These are phyloP conservation scores for Sparassis latifolia DNA, from an alignment of 1,284 basidiomycete species.

Conservation along the genomic window DNA sequence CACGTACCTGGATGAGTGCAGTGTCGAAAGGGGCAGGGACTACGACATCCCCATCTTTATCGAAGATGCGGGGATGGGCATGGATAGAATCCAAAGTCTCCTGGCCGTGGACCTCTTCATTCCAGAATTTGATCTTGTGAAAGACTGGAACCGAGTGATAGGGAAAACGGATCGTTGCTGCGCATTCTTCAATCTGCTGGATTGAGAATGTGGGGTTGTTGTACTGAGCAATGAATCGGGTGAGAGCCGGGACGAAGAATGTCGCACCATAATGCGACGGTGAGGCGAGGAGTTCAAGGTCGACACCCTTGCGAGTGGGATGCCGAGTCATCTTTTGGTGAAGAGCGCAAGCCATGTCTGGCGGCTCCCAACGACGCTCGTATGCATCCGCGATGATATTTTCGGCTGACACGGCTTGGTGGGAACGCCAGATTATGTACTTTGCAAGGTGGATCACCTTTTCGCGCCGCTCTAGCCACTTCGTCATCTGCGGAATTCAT, in stretches of 20 bases:
- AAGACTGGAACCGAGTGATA: constrained; percentile 7
- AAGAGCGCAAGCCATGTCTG: neutral
- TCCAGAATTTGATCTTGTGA: constrained; percentile 12
- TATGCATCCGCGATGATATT: neutral
- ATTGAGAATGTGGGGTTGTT: constrained; percentile 3
- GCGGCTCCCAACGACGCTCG: neutral
- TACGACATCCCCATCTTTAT: neutral
- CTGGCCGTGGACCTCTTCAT: neutral
- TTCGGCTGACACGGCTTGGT: neutral
- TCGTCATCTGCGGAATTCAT: constrained; percentile 30
- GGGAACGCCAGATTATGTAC: constrained; percentile 16
- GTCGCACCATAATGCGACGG: constrained; percentile 18
- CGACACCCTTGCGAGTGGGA: constrained; percentile 14
- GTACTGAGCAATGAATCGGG: constrained; percentile 16
- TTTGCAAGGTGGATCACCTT: constrained; percentile 16
- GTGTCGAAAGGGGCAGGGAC: constrained; percentile 14
- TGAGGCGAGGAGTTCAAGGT: constrained; percentile 8
- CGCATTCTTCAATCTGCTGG: neutral
- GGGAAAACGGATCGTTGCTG: neutral
- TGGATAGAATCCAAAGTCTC: constrained; percentile 6
- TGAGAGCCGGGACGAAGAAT: constrained; percentile 23
- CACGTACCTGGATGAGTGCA: constrained; percentile 9
- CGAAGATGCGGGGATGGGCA: constrained; percentile 3
- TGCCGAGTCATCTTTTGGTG: constrained; percentile 16
- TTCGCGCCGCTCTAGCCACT: constrained; percentile 26